Evolutionary conservation across 257 asterid species (phyloP), one percentile per base, ranked within the genome.

Genomic region (Penstemon eatonii): DNA sequence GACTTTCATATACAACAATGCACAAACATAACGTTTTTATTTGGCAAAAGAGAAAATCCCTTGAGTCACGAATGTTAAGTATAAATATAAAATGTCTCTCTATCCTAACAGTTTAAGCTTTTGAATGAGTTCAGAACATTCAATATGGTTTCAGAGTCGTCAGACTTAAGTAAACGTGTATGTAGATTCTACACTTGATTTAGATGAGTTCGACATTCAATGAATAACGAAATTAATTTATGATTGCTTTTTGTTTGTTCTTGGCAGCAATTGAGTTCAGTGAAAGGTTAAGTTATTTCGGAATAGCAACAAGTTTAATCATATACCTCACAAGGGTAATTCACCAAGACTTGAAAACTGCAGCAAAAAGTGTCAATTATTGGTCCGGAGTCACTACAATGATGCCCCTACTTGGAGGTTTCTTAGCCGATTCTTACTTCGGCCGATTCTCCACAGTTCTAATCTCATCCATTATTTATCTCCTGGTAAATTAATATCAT

Each of bases 361-460:
- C 99, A 4, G 97, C 90, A 1, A 85, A 79, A 46, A 85, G 59
- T 46, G 99, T 88, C 5, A 90, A 90, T 64, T 82, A 81, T 15
- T 93, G 99, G 99, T 9, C 85, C 0, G 99, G 99, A 0, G 95
- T 90, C 1, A 90, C 96, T 59, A 85, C 96, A 8, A 51, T 84
- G 71, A 93, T 88, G 91, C 97, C 99, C 10, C 73, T 93, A 7
- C n/a, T 87, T 5, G 99, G 99, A 25, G 99, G 97, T 1, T 93
- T 88, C 67, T 8, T 90, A 5, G 96, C 99, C 36, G 97, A 93
- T 68, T 84, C 96, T 47, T 93, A 85, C 72, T 84, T 93, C 13
- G 96, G 99, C 15, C 82, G 97, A 60, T 93, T 93, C 82, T 68
- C 71, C 76, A 85, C 96, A 0, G 96, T 93, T 70, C 77, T 93